phyloP scores from a whole-genome alignment of 768 basidiomycete species.

The Aureoboletus auriporus region DNA sequence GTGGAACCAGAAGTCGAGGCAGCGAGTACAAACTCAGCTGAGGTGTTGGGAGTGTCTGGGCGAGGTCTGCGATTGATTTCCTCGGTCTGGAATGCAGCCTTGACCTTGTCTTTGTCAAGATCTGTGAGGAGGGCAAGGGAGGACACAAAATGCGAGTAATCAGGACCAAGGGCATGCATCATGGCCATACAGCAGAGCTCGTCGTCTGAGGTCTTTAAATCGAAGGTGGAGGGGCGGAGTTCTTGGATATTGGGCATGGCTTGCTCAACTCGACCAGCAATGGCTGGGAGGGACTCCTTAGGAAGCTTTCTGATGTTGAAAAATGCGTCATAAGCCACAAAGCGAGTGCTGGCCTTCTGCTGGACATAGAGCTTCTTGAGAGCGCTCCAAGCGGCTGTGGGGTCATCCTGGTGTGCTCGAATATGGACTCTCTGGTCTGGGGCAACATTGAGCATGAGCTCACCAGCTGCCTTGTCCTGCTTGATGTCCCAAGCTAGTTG shows the following conservation, averaged over 20 bases:
- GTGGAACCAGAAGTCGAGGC: background rate
- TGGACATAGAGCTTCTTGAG: background rate
- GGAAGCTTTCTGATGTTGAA: conserved; percentile 5
- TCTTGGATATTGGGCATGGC: conserved; percentile 9
- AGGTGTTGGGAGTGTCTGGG: background rate
- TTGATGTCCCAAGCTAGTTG: background rate
- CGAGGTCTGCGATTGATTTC: background rate
- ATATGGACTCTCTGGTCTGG: no score
- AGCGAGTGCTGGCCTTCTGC: conserved; percentile 2
- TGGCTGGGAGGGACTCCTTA: conserved; percentile 1
- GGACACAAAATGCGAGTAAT: conserved; percentile 10
- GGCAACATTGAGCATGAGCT: conserved; percentile 3
- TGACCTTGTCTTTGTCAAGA: conserved; percentile 8
- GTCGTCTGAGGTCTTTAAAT: background rate
- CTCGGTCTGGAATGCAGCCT: background rate
- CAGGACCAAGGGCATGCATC: conserved; percentile 4
- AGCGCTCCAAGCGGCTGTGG: background rate
- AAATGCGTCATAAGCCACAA: conserved; percentile 7
- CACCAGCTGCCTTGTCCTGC: conserved; percentile 1
- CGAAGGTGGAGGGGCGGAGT: background rate
- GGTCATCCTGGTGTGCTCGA: background rate
- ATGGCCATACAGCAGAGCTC: conserved; percentile 10
- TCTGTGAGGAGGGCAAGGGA: conserved; percentile 6
- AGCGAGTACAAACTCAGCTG: background rate
- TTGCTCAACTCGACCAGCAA: conserved; percentile 2